phyloP scores from a whole-genome alignment of 2,329 filamentous ascomycete species.

The Stachybotrys chartarum region DNA sequence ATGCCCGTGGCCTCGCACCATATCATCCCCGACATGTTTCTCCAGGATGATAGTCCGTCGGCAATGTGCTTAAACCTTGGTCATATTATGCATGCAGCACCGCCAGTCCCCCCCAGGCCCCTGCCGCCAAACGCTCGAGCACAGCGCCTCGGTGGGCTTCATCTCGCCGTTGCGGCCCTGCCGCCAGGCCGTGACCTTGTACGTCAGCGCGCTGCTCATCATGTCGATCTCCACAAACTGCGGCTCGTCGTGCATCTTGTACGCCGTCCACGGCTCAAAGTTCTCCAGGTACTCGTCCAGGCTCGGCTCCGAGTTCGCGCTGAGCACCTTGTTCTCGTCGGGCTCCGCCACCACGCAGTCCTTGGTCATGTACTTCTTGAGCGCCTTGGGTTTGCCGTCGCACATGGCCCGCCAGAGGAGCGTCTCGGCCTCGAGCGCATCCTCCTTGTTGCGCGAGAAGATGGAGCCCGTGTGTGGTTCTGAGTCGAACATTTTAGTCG shows the following conservation, averaged over 20 bases:
- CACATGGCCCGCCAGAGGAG: constrained; percentile 27
- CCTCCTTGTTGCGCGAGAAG: constrained; percentile 25
- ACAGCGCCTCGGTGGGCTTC: constrained; percentile 23
- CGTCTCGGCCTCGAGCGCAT: constrained; percentile 24
- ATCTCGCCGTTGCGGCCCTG: constrained; percentile 16
- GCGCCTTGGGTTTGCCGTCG: constrained; percentile 21
- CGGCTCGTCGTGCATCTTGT: constrained; percentile 25
- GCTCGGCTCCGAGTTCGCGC: constrained; percentile 20
- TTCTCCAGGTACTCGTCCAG: constrained; percentile 24
- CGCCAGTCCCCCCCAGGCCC: constrained; percentile 25
- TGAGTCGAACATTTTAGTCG: background rate
- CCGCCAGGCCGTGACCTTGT: constrained; percentile 24
- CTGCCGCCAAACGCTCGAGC: constrained; percentile 25
- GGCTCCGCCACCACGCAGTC: constrained; percentile 24
- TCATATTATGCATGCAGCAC: constrained; percentile 26
- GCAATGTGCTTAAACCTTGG: constrained; percentile 9
- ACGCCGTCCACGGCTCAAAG: constrained; percentile 27
- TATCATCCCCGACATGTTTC: too few relatives aligned
- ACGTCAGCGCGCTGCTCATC: constrained; percentile 23
- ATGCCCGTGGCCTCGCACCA: too few relatives aligned
- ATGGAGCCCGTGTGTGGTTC: constrained; percentile 15
- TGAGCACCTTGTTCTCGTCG: constrained; percentile 19
- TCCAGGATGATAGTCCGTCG: too few relatives aligned
- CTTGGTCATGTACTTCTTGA: constrained; percentile 25
- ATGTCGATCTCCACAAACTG: constrained; percentile 30